Percentiles rank a stretch among this genome's conserved stretches.
These are phyloP conservation scores for Leccinum longicurvipes DNA, from an alignment of 768 basidiomycete species.

Conservation along the genomic window DNA sequence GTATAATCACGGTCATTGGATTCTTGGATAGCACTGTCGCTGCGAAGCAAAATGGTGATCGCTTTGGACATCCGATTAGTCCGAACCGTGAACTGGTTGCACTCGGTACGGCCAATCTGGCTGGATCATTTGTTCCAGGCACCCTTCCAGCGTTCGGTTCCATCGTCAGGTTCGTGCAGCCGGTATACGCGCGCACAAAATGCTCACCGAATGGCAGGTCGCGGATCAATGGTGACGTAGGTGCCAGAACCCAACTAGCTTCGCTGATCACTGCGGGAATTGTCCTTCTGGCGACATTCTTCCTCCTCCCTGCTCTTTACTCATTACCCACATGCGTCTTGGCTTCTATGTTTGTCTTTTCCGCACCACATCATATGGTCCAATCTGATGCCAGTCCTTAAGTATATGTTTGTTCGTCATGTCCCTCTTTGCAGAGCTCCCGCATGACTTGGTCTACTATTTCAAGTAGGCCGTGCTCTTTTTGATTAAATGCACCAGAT, in stretches of 20 bases:
- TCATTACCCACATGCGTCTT: conserved; percentile 89
- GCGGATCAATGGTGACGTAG: conserved; percentile 87
- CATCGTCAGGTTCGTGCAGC: conserved; percentile 67
- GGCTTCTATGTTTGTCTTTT: conserved; percentile 69
- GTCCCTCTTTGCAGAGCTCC: conserved; percentile 78
- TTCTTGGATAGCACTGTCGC: conserved; percentile 95
- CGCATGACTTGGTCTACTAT: conserved; percentile 83
- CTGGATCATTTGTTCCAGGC: conserved; percentile 78
- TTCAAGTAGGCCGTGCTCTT: conserved; percentile 55
- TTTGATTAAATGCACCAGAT: not conserved
- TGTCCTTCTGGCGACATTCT: conserved; percentile 83
- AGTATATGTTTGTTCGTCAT: conserved; percentile 87
- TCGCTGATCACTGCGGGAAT: conserved; percentile 72
- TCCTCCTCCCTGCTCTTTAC: conserved; percentile 81
- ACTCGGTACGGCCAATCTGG: conserved; percentile 76
- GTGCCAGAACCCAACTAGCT: conserved; percentile 87
- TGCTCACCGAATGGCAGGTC: conserved; percentile 40
- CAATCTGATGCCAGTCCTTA: conserved; percentile 5
- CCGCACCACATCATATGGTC: not conserved
- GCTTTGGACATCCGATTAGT: conserved; percentile 84
- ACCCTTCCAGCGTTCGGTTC: conserved; percentile 91
- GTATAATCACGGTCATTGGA: conserved; percentile 78
- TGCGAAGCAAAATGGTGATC: conserved; percentile 86
- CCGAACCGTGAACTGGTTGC: conserved; percentile 97
- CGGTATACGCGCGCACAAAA: not conserved